These are phyloP conservation scores for Saccharum officinarum DNA, from an alignment of 176 grass and related monocot genomes.

Conservation along the genomic window DNA sequence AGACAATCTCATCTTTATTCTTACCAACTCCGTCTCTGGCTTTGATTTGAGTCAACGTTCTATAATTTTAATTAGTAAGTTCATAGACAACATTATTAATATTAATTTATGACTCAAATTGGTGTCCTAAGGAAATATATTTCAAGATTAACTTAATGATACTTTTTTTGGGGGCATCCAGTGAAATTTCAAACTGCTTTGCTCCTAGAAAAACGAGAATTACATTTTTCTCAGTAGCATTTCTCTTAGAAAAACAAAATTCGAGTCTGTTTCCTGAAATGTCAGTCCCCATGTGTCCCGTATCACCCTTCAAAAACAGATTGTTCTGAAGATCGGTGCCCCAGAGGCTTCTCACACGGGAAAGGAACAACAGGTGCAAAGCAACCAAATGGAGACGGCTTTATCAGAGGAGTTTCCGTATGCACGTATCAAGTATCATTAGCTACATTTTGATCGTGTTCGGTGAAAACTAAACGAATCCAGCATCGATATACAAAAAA, in stretches of 20 bases:
- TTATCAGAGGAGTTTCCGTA: not conserved
- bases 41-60: not conserved
- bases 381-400: not conserved
- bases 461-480: no score
- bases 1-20: not conserved
- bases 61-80: no score
- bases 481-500: not conserved
- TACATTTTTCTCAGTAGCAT: no score
- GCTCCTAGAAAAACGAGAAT: no score
- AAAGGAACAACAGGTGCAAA: not conserved
- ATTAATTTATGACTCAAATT: no score
- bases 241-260: not conserved
- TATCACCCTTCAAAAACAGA: not conserved
- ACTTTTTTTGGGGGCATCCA: not conserved
- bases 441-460: not conserved
- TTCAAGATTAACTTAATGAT: no score
- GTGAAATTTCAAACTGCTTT: no score
- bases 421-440: not conserved
- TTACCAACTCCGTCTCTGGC: no score
- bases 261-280: not conserved
- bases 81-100: no score
- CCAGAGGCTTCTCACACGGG: not conserved
- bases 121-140: no score
- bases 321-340: not conserved
- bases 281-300: not conserved